Conservation (phyloP, 2,329 filamentous ascomycete genomes). For the Xylariomycetidae sp. region DNA sequence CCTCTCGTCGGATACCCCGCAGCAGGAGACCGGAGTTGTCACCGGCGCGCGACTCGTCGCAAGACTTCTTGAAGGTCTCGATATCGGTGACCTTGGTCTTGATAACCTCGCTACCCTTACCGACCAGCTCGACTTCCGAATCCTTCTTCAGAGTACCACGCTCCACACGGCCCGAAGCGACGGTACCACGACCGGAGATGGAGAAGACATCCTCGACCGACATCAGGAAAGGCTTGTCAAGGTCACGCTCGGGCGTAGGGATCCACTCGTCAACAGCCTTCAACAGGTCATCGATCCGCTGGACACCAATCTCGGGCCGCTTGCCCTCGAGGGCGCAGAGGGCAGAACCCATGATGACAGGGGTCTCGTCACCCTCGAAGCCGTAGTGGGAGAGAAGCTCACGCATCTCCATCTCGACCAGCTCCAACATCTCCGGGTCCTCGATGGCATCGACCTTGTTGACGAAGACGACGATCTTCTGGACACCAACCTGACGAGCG, state of each 20-base stretch:
- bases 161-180: constrained; percentile 95
- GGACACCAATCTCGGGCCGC: constrained; percentile 75
- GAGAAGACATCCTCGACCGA: constrained; percentile 92
- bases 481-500: constrained; percentile 95
- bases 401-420: constrained; percentile 99
- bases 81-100: constrained; percentile 99
- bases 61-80: constrained; percentile 99
- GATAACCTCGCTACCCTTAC: constrained; percentile 73
- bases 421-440: constrained; percentile 98
- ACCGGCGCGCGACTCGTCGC: constrained; percentile 90
- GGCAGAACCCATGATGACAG: constrained; percentile 94
- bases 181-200: constrained; percentile 89
- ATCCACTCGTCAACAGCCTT: constrained; percentile 92
- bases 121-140: constrained; percentile 87
- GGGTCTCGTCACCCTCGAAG: constrained; percentile 97
- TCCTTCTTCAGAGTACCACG: constrained; percentile 92
- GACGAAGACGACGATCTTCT: constrained; percentile 97
- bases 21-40: constrained; percentile 98
- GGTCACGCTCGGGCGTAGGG: constrained; percentile 85
- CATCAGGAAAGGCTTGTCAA: constrained; percentile 99
- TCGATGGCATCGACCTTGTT: constrained; percentile 99
- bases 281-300: constrained; percentile 89
- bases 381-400: constrained; percentile 89
- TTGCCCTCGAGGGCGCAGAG: constrained; percentile 88
- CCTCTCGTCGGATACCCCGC: constrained; percentile 93